phyloP scores from a whole-genome alignment of 805 yeast species.

The Metschnikowia kofuensis region DNA sequence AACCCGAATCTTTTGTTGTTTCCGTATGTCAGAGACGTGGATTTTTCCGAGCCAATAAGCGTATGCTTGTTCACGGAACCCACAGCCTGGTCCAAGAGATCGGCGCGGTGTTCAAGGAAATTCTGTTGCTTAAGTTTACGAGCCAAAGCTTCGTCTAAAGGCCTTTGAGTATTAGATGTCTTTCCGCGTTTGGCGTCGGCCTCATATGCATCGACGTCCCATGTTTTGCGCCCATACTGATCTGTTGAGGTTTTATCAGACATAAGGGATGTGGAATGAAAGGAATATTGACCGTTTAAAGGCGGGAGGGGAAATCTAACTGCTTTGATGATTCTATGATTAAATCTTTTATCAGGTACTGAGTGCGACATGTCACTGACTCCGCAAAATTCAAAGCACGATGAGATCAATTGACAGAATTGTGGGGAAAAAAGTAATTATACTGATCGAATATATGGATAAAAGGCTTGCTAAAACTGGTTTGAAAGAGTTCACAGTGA shows the following conservation, averaged over 20 bases:
- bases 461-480: too few species aligned
- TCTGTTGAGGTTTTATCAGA: slow-evolving; percentile 30
- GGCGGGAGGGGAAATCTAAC: background rate
- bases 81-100: slow-evolving; percentile 30
- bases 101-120: slow-evolving; percentile 29
- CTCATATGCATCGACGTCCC: slow-evolving; percentile 70
- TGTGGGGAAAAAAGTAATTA: too few species aligned
- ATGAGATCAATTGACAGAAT: too few species aligned
- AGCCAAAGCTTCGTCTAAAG: slow-evolving; percentile 1
- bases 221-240: slow-evolving; percentile 63
- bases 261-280: slow-evolving; percentile 1
- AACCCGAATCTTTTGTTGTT: slow-evolving; percentile 74
- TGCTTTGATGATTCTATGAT: background rate
- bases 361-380: too few species aligned
- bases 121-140: slow-evolving; percentile 3
- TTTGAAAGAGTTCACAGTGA: too few species aligned
- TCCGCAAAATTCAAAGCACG: too few species aligned
- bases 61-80: slow-evolving; percentile 35
- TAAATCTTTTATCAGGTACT: too few species aligned
- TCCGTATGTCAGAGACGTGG: slow-evolving; percentile 20
- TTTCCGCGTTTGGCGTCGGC: slow-evolving; percentile 37
- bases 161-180: background rate
- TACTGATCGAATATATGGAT: too few species aligned
- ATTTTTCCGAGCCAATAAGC: slow-evolving; percentile 24
- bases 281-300: background rate